Conservation (phyloP, 1,139 yeast genomes). For the Suhomyces bribrorum region DNA sequence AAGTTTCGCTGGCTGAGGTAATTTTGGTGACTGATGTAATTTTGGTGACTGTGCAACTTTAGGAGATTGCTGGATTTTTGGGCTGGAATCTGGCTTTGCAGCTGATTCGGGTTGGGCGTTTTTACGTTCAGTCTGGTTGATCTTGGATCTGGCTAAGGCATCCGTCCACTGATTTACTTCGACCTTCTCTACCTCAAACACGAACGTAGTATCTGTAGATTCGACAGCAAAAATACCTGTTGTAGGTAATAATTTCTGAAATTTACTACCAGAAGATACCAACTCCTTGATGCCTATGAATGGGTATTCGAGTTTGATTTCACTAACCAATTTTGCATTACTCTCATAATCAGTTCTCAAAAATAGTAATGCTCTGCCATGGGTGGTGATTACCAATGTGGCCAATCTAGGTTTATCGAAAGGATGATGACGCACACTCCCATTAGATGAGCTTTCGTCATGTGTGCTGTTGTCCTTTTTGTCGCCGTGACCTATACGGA, state of each 20-base stretch:
- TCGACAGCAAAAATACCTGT: constrained; percentile 57
- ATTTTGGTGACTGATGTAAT: constrained; percentile 7
- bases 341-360: constrained; percentile 36
- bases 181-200: constrained; percentile 58
- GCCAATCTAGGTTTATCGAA: constrained; percentile 43
- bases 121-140: constrained; percentile 46
- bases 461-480: constrained; percentile 5
- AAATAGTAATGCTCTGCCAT: constrained; percentile 57
- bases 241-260: constrained; percentile 36
- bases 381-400: constrained; percentile 53
- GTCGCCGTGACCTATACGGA: constrained; percentile 20
- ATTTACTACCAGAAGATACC: constrained; percentile 32
- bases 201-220: constrained; percentile 47
- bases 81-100: constrained; percentile 18
- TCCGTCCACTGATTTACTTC: constrained; percentile 61
- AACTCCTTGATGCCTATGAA: constrained; percentile 58
- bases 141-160: constrained; percentile 50
- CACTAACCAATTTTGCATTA: constrained; percentile 45
- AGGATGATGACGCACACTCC: constrained; percentile 19
- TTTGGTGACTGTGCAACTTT: constrained; percentile 2
- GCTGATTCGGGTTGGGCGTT: not conserved
- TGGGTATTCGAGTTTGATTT: constrained; percentile 49
- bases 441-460: constrained; percentile 7
- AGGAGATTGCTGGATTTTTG: constrained; percentile 30
- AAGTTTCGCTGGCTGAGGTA: constrained; percentile 7